These are phyloP conservation scores for Infundibulicybe gibba DNA, from an alignment of 768 basidiomycete genomes.

Conservation along the genomic window DNA sequence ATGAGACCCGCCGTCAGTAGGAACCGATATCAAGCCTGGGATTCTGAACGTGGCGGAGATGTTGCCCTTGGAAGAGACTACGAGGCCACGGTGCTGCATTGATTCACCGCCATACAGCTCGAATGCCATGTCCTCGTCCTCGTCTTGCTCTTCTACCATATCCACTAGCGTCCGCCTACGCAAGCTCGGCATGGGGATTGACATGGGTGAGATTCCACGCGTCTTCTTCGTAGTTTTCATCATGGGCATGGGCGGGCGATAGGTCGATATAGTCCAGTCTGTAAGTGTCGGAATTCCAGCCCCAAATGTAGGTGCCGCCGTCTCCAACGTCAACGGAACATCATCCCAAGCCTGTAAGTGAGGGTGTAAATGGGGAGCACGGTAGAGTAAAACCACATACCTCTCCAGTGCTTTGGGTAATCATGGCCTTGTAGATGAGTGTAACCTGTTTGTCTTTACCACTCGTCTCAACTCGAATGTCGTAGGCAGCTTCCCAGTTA, in stretches of 20 bases:
- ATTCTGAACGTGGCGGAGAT: conserved; percentile 37
- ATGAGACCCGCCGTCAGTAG: conserved; percentile 34
- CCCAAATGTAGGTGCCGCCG: conserved; percentile 37
- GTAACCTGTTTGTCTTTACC: conserved; percentile 28
- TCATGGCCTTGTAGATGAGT: conserved; percentile 34
- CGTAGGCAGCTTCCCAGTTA: conserved; percentile 34
- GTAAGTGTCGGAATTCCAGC: conserved; percentile 28
- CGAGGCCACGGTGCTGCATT: background rate
- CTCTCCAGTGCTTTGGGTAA: conserved; percentile 40
- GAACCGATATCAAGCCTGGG: conserved; percentile 38
- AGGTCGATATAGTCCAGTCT: conserved; percentile 31
- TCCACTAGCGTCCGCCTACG: background rate
- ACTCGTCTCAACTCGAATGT: conserved; percentile 37
- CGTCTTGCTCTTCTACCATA: too few species aligned
- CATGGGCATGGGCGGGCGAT: conserved; percentile 8
- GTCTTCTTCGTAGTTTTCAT: background rate
- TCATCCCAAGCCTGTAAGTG: conserved; percentile 35
- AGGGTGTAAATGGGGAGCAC: too few species aligned
- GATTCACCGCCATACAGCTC: background rate
- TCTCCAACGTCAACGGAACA: conserved; percentile 39
- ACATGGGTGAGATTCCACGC: background rate
- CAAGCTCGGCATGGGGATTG: background rate
- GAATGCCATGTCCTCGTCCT: background rate
- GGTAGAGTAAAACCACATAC: conserved; percentile 12
- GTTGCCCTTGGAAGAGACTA: conserved; percentile 25